Evolutionary conservation across 140 eudicot species (phyloP).

Genomic region (Flaveria floridana): DNA sequence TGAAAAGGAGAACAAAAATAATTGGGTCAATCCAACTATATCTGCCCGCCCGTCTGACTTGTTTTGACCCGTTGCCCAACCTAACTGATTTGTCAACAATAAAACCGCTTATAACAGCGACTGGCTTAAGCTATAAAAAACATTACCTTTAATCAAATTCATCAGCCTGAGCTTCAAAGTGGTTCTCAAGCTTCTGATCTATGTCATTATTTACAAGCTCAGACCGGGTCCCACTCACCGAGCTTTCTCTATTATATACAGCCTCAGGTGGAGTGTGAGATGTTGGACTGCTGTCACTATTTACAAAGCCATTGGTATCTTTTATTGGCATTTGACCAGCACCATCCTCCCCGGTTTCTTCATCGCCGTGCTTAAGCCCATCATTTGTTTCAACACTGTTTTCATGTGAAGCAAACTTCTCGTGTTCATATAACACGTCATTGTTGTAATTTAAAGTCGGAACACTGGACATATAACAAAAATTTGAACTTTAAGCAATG

Average conservation of each 20-base stretch:
- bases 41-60: neutral
- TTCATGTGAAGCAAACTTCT: constrained; percentile 15
- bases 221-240: constrained; percentile 35
- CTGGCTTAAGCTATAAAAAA: constrained; percentile 4
- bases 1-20: neutral
- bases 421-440: constrained; percentile 31
- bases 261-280: constrained; percentile 40
- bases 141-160: constrained; percentile 54
- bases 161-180: constrained; percentile 45
- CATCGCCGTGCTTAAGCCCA: constrained; percentile 43
- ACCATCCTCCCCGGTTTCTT: constrained; percentile 44
- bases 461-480: constrained; percentile 33
- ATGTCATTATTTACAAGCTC: constrained; percentile 66
- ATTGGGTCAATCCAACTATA: neutral
- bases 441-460: constrained; percentile 30
- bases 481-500: neutral
- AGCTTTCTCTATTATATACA: constrained; percentile 68
- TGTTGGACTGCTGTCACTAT: constrained; percentile 48
- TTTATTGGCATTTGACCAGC: constrained; percentile 38
- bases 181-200: constrained; percentile 47
- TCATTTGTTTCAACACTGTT: constrained; percentile 27
- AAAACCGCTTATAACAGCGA: neutral
- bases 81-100: neutral
- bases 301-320: constrained; percentile 55
- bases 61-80: neutral